Percentiles rank a stretch among this genome's conserved stretches.
Evolutionary conservation across 768 basidiomycete species (phyloP).

Genomic region (Coprinopsis sp.): DNA sequence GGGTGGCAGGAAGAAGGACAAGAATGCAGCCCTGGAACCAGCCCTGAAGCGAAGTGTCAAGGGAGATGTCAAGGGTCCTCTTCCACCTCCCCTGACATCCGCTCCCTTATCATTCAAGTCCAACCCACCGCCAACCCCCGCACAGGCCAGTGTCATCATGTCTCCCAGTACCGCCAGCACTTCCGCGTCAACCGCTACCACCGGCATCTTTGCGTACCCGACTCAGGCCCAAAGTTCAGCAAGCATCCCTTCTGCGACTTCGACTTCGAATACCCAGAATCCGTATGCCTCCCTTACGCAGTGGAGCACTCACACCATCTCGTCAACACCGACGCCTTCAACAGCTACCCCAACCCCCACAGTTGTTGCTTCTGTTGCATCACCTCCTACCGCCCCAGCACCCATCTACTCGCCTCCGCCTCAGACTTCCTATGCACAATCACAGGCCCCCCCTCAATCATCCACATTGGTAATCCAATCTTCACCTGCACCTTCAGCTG

Average conservation of each 20-base stretch:
- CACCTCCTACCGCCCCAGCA: constrained; percentile 14
- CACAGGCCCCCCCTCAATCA: constrained; percentile 13
- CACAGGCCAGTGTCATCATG: constrained; percentile 9
- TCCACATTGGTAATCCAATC: constrained; percentile 11
- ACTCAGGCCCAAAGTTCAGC: constrained; percentile 26
- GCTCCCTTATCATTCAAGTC: constrained; percentile 53
- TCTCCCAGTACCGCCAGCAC: constrained; percentile 9
- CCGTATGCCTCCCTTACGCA: constrained; percentile 36
- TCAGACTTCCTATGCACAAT: constrained; percentile 14
- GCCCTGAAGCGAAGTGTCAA: constrained; percentile 68
- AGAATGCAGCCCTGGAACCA: constrained; percentile 50
- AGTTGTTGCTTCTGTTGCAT: too few species aligned
- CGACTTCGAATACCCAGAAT: constrained; percentile 27
- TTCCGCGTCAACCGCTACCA: constrained; percentile 26
- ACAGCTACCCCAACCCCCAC: constrained; percentile 17
- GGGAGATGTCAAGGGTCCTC: constrained; percentile 52
- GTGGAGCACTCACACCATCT: constrained; percentile 32
- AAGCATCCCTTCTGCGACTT: constrained; percentile 20
- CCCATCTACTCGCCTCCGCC: constrained; percentile 20
- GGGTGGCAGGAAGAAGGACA: constrained; percentile 56
- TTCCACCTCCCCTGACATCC: constrained; percentile 69
- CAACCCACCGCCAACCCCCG: constrained; percentile 16
- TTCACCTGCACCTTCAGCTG: constrained; percentile 12
- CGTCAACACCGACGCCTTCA: constrained; percentile 17
- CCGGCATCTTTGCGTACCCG: constrained; percentile 40